Evolutionary conservation across 768 basidiomycete species (phyloP).

Genomic region (Suillus variegatus): DNA sequence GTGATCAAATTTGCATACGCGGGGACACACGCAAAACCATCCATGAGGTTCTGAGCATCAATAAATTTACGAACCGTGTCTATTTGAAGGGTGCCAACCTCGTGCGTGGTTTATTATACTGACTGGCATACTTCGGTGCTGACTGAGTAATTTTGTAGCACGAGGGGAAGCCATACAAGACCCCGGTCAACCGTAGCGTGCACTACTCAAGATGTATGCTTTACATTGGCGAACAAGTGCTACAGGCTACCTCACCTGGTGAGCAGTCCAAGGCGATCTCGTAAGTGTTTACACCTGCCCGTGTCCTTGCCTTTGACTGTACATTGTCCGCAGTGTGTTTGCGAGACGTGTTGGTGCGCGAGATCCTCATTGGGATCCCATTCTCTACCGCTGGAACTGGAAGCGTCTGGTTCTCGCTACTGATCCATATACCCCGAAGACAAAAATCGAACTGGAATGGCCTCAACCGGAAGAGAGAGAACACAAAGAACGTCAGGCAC

Average conservation of each 20-base stretch:
- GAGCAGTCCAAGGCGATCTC: constrained; percentile 42
- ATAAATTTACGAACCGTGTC: constrained; percentile 70
- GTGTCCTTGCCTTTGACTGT: constrained; percentile 1
- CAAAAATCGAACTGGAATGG: constrained; percentile 66
- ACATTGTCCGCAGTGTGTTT: constrained; percentile 57
- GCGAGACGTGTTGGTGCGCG: constrained; percentile 70
- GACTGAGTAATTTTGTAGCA: constrained; percentile 12
- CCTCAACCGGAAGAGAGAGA: constrained; percentile 49
- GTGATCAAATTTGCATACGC: constrained; percentile 72
- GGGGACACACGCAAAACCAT: constrained; percentile 62
- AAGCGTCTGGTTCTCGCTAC: constrained; percentile 70
- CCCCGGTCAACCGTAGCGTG: constrained; percentile 38
- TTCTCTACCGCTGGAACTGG: constrained; percentile 65
- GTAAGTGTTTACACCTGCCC: constrained; percentile 38
- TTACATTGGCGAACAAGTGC: constrained; percentile 66
- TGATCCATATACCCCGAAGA: constrained; percentile 52
- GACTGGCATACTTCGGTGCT: not conserved
- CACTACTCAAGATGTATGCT: constrained; percentile 85
- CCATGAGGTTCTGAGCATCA: constrained; percentile 73
- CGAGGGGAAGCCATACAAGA: constrained; percentile 23
- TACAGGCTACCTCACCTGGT: constrained; percentile 43
- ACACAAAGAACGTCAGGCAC: constrained; percentile 32
- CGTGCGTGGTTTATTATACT: constrained; percentile 23
- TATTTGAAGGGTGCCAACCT: constrained; percentile 47
- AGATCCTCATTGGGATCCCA: constrained; percentile 57